These are phyloP conservation scores for Trypanosoma congolense DNA, from an alignment of 208 protist genomes.

Conservation along the genomic window DNA sequence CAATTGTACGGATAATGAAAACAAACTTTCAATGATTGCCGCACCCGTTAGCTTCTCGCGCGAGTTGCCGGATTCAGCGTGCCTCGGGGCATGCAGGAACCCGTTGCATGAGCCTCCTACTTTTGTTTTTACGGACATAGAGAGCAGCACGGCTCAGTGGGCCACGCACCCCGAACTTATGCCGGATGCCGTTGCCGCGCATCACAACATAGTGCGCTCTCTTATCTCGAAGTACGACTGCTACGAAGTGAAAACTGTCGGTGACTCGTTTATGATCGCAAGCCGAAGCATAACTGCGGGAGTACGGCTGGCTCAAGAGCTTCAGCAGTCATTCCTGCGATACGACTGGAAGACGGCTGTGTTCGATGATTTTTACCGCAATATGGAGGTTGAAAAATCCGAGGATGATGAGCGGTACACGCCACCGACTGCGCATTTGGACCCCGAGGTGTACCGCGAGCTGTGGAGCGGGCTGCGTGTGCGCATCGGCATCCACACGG, in stretches of 20 bases:
- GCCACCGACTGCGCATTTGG: slow-evolving; percentile 26
- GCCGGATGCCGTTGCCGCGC: slow-evolving; percentile 43
- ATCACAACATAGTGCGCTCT: slow-evolving; percentile 55
- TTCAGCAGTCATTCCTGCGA: slow-evolving; percentile 39
- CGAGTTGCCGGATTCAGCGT: too few species aligned
- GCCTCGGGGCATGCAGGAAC: too few species aligned
- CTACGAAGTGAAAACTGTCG: slow-evolving; percentile 83
- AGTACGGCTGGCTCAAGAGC: not conserved
- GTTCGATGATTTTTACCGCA: slow-evolving; percentile 26
- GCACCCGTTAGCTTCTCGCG: too few species aligned
- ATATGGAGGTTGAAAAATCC: slow-evolving; percentile 15
- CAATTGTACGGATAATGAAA: too few species aligned
- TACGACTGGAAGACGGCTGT: slow-evolving; percentile 6
- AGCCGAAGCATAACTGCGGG: not conserved
- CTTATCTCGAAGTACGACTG: slow-evolving; percentile 50
- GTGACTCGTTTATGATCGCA: slow-evolving; percentile 14
- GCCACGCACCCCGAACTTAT: slow-evolving; percentile 47
- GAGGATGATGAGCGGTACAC: slow-evolving; percentile 8
- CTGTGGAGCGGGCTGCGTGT: slow-evolving; percentile 24
- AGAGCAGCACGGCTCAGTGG: slow-evolving; percentile 44
- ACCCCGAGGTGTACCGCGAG: slow-evolving; percentile 22
- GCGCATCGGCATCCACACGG: not conserved
- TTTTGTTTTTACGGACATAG: slow-evolving; percentile 6
- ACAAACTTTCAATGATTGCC: too few species aligned
- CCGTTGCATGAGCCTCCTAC: too few species aligned